phyloP scores from a whole-genome alignment of 108 stramenopile genomes.

The Licmophora abbreviata region DNA sequence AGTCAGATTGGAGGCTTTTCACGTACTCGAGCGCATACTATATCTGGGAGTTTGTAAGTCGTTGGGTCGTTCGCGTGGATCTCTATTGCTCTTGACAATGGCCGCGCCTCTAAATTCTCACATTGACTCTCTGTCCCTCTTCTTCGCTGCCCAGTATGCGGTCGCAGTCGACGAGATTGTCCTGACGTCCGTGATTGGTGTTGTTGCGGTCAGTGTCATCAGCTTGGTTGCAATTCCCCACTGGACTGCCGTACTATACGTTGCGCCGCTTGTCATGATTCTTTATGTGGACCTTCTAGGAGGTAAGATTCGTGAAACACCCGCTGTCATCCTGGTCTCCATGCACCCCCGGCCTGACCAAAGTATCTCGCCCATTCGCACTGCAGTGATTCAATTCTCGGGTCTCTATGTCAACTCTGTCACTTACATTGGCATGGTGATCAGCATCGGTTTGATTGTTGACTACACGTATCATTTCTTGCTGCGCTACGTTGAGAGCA shows the following conservation, averaged over 20 bases:
- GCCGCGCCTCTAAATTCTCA: no score
- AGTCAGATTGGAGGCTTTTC: slow-evolving; percentile 12
- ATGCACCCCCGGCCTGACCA: no score
- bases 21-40: slow-evolving; percentile 3
- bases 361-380: no score
- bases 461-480: slow-evolving; percentile 21
- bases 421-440: slow-evolving; percentile 27
- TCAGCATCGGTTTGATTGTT: slow-evolving; percentile 25
- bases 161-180: not conserved
- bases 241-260: slow-evolving; percentile 1
- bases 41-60: slow-evolving; percentile 4
- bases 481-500: slow-evolving; percentile 10
- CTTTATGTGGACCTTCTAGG: slow-evolving; percentile 3
- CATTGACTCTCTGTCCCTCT: no score
- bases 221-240: slow-evolving; percentile 1
- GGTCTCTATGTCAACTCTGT: slow-evolving; percentile 16
- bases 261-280: not conserved
- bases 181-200: not conserved
- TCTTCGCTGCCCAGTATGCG: no score
- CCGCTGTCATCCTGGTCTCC: no score
- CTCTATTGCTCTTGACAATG: no score
- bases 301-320: no score
- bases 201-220: not conserved
- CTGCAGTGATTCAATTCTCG: slow-evolving; percentile 5
- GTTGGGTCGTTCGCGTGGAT: no score